phyloP scores from a whole-genome alignment of 2,329 filamentous ascomycete genomes.

The Calonectria pauciramosa region DNA sequence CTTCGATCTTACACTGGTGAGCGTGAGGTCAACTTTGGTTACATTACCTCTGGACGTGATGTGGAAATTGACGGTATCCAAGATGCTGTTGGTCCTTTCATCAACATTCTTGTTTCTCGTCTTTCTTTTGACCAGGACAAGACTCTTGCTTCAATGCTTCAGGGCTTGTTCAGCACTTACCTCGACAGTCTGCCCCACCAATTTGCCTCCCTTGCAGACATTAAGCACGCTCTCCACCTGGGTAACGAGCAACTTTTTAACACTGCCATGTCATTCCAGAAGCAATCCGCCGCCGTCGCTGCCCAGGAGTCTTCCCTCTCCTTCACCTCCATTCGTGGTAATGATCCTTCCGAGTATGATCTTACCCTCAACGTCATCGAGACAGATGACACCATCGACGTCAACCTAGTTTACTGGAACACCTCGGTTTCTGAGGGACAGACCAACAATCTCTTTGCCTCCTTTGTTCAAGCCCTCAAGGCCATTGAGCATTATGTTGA shows the following conservation, averaged over 20 bases:
- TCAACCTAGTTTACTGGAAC: background rate
- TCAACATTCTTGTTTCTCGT: background rate
- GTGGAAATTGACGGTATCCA: conserved; percentile 4
- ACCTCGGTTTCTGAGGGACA: background rate
- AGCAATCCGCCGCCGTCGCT: background rate
- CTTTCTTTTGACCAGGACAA: background rate
- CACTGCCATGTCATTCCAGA: conserved; percentile 5
- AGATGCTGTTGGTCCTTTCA: conserved; percentile 6
- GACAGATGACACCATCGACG: background rate
- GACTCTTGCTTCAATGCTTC: background rate
- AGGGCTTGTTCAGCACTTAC: background rate
- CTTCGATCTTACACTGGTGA: conserved; percentile 3
- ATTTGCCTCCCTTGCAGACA: background rate
- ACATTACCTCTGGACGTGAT: background rate
- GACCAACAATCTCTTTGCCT: background rate
- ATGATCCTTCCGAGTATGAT: conserved; percentile 2
- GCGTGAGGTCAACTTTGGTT: background rate
- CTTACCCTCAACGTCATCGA: background rate
- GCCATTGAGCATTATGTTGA: background rate
- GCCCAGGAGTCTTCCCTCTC: background rate
- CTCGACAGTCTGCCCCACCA: background rate
- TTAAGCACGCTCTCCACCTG: background rate
- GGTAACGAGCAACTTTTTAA: conserved; percentile 2
- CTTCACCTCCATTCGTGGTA: background rate
- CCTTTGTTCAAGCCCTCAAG: background rate